These are phyloP conservation scores for Entomortierella beljakovae DNA, from an alignment of 192 early-diverging fungal species.

Conservation along the genomic window DNA sequence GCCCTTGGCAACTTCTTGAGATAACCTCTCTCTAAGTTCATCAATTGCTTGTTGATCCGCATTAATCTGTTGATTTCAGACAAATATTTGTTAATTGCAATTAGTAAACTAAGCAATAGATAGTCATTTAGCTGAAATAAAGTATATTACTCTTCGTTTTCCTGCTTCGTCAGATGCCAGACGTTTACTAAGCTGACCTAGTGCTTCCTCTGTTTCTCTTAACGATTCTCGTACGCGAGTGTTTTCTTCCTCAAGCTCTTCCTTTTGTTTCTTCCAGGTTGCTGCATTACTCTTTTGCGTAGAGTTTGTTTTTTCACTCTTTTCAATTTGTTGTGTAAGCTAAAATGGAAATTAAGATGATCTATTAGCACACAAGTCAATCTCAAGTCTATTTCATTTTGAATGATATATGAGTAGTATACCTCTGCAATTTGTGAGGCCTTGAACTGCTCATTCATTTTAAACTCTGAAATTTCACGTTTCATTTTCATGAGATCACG, in stretches of 20 bases:
- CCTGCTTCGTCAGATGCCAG: slow-evolving; percentile 15
- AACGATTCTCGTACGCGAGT: slow-evolving; percentile 21
- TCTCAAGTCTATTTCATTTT: not conserved
- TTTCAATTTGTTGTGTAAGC: slow-evolving; percentile 40
- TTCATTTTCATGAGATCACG: slow-evolving; percentile 28
- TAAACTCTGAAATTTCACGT: slow-evolving; percentile 23
- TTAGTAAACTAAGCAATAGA: no score
- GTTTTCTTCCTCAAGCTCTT: slow-evolving; percentile 42
- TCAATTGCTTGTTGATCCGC: slow-evolving; percentile 32
- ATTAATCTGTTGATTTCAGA: slow-evolving; percentile 16
- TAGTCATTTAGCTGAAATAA: not conserved
- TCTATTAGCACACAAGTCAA: no score
- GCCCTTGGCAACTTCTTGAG: slow-evolving; percentile 30
- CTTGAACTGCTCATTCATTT: slow-evolving; percentile 26
- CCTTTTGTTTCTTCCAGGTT: slow-evolving; percentile 29
- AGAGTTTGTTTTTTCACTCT: slow-evolving; percentile 29
- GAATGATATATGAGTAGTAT: not conserved
- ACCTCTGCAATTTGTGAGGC: slow-evolving; percentile 36
- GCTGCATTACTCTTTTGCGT: slow-evolving; percentile 35
- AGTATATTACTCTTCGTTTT: slow-evolving; percentile 14
- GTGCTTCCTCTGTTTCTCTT: slow-evolving; percentile 16
- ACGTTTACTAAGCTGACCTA: slow-evolving; percentile 13
- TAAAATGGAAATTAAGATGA: no score
- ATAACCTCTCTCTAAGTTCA: slow-evolving; percentile 27
- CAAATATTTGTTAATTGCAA: not conserved